Base-by-base conservation (phyloP, 768 basidiomycete genomes). In the Leccinum aurantiacum region DNA sequence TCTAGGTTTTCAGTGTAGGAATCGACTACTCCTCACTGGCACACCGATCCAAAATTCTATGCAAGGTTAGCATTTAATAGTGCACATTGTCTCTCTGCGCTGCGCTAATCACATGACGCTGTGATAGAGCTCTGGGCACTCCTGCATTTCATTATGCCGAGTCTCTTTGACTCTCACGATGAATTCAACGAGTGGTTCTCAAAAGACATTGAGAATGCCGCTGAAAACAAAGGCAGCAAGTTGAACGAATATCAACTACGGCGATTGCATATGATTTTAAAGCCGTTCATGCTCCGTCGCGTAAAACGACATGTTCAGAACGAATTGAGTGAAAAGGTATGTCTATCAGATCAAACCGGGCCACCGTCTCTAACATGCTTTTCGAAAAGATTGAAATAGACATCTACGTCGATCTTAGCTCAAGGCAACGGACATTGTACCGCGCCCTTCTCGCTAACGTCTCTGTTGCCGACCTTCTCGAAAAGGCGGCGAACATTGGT, bases 151-250 rank as follows among this genome's bases (percentile, higher is more conserved):
- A 98, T 99, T 78, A 99, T 99, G 97, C 97, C 97, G 3, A 95
- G 92, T 71, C 79, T 99, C 56, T 99, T 99, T 74, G 97, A 98
- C 74, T 98, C 95, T 14, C 95, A 98, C 69, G 95, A 98, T 69
- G 97, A 99, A 76, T 99, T 99, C 80, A 94, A 91, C 71, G 96
- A 98, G 74, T 99, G 97, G 97, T 99, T 99, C 74, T 97, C 96
- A 11, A 97, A 98, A 75, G 97, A 98, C 69, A 98, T 98, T 56
- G 97, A 99, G 78, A 95, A 91, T 70, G 93, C 93, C 17, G 86
- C 85, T 4, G 95, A 94, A 73, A 95, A 94, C 71, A 91, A 93
- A 67, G 92, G 91, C 6, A 87, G 89, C 74, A 91, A 88, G 71
- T 80, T 98, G 65, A 97, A 96, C 70, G 95, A 97, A 70, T 89